Evolutionary conservation across 768 basidiomycete species (phyloP), one percentile per base, ranked within the genome.

Genomic region (Russula lepida): DNA sequence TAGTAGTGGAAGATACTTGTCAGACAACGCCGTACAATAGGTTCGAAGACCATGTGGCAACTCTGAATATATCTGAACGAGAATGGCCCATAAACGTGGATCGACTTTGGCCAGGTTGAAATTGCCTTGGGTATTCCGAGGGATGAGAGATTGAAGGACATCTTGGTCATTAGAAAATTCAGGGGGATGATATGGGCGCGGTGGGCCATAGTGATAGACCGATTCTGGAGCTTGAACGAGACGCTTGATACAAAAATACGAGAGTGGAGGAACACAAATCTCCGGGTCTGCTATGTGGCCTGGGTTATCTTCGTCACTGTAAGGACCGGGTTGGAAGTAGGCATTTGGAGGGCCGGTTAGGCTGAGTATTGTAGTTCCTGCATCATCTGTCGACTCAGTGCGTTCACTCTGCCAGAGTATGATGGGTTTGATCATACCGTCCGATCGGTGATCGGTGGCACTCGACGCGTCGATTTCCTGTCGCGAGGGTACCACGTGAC

Each of bases 61-160:
- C 35, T 71, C 60, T 66, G 79, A 68, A 67, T 83, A 83, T 32
- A 88, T 67, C 67, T 88, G 89, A 5, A 79, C 74, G 46, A 91
- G 59, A 21, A 79, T 73, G 0, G 78, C 81, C 86, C 88, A 89
- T 15, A 86, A 71, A 12, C 77, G 74, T 2, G 88, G 85, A 65
- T 86, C 81, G 1, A 80, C 69, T 0, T 64, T 56, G 32, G 68
- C 50, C 51, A 70, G 55, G 23, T 65, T 41, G 17, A 68, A 30
- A 52, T 63, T 37, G 21, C 63, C 60, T 7, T 55, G 46, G 21
- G 9, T 43, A 54, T 15, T 55, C 33, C 64, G 62, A 4, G 78
- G 78, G 30, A 80, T 71, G 47, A 82, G 71, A 9, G 76, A 74
- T 28, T 70, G 71, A n/a, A 79, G 68, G 49, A 78, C 67, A 56